Percentiles rank a stretch among this genome's conserved stretches.
Conservation (phyloP, 2,329 filamentous ascomycete genomes). For the Ceratocystiopsis brevicomis region DNA sequence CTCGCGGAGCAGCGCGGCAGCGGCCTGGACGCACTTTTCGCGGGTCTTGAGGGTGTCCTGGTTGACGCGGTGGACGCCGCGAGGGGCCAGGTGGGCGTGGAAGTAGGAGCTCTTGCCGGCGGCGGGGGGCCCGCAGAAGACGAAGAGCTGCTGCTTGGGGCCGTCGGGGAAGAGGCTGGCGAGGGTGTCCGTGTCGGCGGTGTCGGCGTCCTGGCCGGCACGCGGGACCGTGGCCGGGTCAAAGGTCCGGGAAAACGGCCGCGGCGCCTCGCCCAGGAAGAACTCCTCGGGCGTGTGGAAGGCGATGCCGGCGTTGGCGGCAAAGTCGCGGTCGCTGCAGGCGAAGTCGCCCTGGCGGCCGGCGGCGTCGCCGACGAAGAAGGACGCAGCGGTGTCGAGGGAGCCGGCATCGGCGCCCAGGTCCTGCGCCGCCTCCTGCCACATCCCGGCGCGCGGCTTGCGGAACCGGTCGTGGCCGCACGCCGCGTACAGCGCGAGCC, state of each 20-base stretch:
- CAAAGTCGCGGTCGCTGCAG: conserved; percentile 59
- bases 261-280: conserved; percentile 51
- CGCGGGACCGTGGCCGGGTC: conserved; percentile 41
- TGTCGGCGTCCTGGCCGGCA: conserved; percentile 1
- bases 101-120: conserved; percentile 88
- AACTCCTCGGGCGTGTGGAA: conserved; percentile 87
- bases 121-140: conserved; percentile 78
- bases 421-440: conserved; percentile 44
- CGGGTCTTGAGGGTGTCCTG: conserved; percentile 68
- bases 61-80: conserved; percentile 72
- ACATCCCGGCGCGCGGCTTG: conserved; percentile 83
- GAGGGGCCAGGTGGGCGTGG: conserved; percentile 54
- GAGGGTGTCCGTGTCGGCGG: conserved; percentile 1
- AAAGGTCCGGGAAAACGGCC: conserved; percentile 50
- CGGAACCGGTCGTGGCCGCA: conserved; percentile 65
- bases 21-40: conserved; percentile 53
- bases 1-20: conserved; percentile 42
- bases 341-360: conserved; percentile 45
- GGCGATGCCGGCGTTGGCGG: conserved; percentile 59
- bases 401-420: conserved; percentile 37
- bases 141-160: conserved; percentile 51
- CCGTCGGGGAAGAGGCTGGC: conserved; percentile 35
- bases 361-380: conserved; percentile 82
- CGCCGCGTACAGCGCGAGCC: conserved; percentile 66
- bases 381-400: conserved; percentile 44